These are phyloP conservation scores for Anacardium occidentale DNA, from an alignment of 345 rosid genomes.

Conservation along the genomic window DNA sequence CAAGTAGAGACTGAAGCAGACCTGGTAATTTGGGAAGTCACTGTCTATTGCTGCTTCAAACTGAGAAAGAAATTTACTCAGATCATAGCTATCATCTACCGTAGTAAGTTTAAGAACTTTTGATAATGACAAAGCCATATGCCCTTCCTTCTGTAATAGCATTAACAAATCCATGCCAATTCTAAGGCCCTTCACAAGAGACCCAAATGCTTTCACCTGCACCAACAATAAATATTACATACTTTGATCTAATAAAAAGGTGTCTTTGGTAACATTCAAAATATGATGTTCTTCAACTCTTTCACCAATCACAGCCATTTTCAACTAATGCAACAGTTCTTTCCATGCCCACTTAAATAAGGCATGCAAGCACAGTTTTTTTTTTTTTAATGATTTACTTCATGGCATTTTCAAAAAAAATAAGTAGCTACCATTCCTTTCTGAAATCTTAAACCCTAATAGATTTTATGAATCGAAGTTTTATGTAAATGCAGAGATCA, in stretches of 20 bases:
- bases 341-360: background rate
- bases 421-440: background rate
- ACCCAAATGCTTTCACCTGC: slow-evolving; percentile 82
- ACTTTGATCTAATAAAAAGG: background rate
- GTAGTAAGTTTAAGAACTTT: slow-evolving; percentile 59
- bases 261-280: background rate
- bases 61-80: slow-evolving; percentile 63
- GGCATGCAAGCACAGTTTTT: background rate
- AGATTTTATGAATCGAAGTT: background rate
- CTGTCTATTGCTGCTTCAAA: slow-evolving; percentile 91
- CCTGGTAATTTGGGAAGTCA: slow-evolving; percentile 95
- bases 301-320: background rate
- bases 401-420: background rate
- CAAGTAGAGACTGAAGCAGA: slow-evolving; percentile 29
- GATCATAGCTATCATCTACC: slow-evolving; percentile 53
- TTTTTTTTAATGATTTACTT: background rate
- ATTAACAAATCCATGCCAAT: slow-evolving; percentile 67
- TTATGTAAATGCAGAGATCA: background rate
- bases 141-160: slow-evolving; percentile 51
- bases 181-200: slow-evolving; percentile 82
- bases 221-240: slow-evolving; percentile 12
- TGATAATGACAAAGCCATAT: slow-evolving; percentile 37
- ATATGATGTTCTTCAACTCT: background rate
- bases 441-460: background rate
- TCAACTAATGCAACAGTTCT: background rate